phyloP scores from a whole-genome alignment of 129 eudicot genomes.

The Flaveria brownii region DNA sequence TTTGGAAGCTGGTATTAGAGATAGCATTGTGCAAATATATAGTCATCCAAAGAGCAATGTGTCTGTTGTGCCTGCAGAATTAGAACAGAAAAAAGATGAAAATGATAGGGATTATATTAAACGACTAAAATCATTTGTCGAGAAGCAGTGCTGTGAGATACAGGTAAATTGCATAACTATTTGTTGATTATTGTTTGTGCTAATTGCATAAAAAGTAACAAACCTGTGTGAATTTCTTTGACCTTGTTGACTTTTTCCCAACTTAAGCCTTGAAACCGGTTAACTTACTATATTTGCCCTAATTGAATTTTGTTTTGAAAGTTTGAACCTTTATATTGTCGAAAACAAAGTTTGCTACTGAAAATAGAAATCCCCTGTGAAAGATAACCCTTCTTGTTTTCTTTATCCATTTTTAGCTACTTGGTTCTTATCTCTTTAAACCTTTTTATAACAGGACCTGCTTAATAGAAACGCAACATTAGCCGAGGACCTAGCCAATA shows the following conservation, averaged over 20 bases:
- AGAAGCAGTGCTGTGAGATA: slow-evolving; percentile 85
- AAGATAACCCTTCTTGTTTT: no score
- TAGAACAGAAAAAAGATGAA: slow-evolving; percentile 74
- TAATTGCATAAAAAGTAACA: neutral
- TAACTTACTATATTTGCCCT: no score
- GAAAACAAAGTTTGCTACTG: neutral
- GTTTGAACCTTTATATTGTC: neutral
- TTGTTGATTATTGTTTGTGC: neutral
- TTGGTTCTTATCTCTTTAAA: neutral
- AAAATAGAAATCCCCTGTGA: no score
- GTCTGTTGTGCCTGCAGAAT: slow-evolving; percentile 85
- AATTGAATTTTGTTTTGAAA: neutral
- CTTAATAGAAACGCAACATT: slow-evolving; percentile 75
- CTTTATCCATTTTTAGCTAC: no score
- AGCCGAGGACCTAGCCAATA: slow-evolving; percentile 74
- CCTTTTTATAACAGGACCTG: slow-evolving; percentile 57
- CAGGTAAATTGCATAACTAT: slow-evolving; percentile 54
- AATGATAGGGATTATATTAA: slow-evolving; percentile 63
- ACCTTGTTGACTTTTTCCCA: slow-evolving; percentile 1
- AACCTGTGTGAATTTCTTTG: slow-evolving; percentile 1
- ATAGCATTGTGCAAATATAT: slow-evolving; percentile 65
- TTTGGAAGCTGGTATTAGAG: slow-evolving; percentile 68
- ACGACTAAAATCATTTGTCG: slow-evolving; percentile 69
- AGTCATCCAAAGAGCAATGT: slow-evolving; percentile 84
- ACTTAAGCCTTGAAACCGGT: neutral